These are phyloP conservation scores for Tetrapisispora fleetii DNA, from an alignment of 805 yeast genomes.

Conservation along the genomic window DNA sequence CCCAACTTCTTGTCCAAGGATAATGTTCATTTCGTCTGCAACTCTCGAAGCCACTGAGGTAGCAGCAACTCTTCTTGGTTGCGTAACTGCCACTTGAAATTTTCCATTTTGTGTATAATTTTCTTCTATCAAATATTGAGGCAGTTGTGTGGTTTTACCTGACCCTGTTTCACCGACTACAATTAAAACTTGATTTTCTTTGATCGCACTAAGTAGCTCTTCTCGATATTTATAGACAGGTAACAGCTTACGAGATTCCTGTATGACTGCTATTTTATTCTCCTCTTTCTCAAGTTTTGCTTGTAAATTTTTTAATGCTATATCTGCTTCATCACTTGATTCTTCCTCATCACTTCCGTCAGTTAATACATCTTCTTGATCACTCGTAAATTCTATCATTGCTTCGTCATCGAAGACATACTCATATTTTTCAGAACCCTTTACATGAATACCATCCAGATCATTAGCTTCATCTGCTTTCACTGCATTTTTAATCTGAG, in stretches of 20 bases:
- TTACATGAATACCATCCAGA: constrained; percentile 18
- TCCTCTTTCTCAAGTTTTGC: constrained; percentile 21
- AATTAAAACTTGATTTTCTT: constrained; percentile 54
- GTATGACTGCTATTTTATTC: constrained; percentile 27
- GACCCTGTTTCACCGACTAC: constrained; percentile 89
- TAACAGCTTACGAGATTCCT: constrained; percentile 49
- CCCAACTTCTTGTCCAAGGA: constrained; percentile 84
- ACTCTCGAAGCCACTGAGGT: constrained; percentile 84
- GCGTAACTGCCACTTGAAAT: constrained; percentile 72
- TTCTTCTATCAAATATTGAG: constrained; percentile 76
- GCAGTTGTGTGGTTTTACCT: constrained; percentile 89
- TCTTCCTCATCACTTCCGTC: constrained; percentile 29
- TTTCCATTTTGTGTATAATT: constrained; percentile 56
- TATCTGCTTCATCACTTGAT: constrained; percentile 23
- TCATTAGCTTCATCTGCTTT: constrained; percentile 9
- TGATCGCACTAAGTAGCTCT: constrained; percentile 49
- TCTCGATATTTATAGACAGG: constrained; percentile 66
- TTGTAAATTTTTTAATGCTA: constrained; percentile 20
- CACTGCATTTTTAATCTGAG: constrained; percentile 23
- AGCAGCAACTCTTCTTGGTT: constrained; percentile 94
- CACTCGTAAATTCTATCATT: constrained; percentile 44
- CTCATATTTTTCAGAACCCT: constrained; percentile 42
- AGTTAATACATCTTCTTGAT: constrained; percentile 25
- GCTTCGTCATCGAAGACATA: constrained; percentile 67
- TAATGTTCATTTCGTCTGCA: constrained; percentile 74